Evolutionary conservation across 345 rosid species (phyloP), one percentile per base, ranked within the genome.

Genomic region (Populus pruinosa): DNA sequence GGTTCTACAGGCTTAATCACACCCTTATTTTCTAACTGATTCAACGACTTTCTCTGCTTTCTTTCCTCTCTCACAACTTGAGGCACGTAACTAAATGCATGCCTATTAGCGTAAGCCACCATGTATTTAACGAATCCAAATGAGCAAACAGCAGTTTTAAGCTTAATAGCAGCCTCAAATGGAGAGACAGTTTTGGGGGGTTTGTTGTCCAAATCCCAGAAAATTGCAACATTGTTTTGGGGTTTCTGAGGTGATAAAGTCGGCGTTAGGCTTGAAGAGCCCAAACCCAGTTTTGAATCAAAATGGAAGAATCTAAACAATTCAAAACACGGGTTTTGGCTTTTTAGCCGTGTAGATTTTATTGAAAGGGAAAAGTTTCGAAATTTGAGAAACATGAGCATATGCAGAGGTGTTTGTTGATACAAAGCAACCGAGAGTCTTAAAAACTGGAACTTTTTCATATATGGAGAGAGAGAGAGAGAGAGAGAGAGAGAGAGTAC

Each of bases 121-220:
- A 85, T 87, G 41, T 82, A 85, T 38, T 67, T 82, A 33, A 94
- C 94, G 56, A 39, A 67, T 61, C 98, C 98, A 43, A 93, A 90
- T 3, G 90, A 88, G 23, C 90, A 87, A 27, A 88, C 89, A 21
- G 93, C 85, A 29, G 71, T 81, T 84, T 85, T 89, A 31, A 94
- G 93, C 88, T 87, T 91, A 8, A 87, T 64, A 50, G 97, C 97
- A 39, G 94, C 97, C 14, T 90, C 95, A 77, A 78, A 88, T 0
- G 95, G 94, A 44, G 93, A 89, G 79, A 83, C 70, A 35, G 97
- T 82, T 43, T 83, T 89, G 0, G 95, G 97, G 36, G 92, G 92
- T 82, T 89, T 93, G 81, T 89, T 91, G 78, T 93, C 97, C 78
- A 94, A 86, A 80, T 94, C 97, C 97, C 97, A 94, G 89, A 93